These are phyloP conservation scores for Pseudocohnilembus persalinus DNA, from an alignment of 169 alveolate genomes.

Conservation along the genomic window DNA sequence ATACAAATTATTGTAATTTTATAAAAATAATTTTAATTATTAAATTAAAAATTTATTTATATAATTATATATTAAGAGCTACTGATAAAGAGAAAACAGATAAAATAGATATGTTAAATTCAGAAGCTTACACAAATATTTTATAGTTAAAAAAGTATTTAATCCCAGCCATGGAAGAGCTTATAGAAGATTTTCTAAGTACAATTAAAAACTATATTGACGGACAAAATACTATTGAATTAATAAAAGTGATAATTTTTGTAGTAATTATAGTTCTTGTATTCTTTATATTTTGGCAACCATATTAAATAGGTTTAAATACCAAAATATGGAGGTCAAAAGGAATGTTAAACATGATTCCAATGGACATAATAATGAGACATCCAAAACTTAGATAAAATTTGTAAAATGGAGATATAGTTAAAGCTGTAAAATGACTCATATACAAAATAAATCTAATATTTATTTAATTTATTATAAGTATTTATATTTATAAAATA, in stretches of 20 bases:
- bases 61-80: too few relatives aligned
- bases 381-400: conserved; percentile 1
- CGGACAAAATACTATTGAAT: background rate
- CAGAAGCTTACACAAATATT: background rate
- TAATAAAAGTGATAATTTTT: conserved; percentile 13
- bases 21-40: too few relatives aligned
- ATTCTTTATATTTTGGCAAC: conserved; percentile 22
- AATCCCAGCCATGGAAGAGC: background rate
- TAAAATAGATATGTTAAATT: background rate
- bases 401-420: conserved; percentile 1
- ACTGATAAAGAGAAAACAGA: background rate
- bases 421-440: conserved; percentile 11
- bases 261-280: background rate
- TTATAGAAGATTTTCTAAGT: background rate
- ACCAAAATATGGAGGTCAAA: conserved; percentile 39
- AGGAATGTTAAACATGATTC: conserved; percentile 49
- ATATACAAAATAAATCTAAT: too few relatives aligned
- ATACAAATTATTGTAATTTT: too few relatives aligned
- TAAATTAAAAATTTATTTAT: too few relatives aligned
- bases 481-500: too few relatives aligned
- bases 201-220: background rate
- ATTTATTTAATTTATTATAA: too few relatives aligned
- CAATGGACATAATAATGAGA: conserved; percentile 25
- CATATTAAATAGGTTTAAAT: conserved; percentile 9
- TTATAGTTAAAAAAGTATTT: background rate